Conservation (phyloP, 2,329 filamentous ascomycete genomes). For the Juglanconis sp. region DNA sequence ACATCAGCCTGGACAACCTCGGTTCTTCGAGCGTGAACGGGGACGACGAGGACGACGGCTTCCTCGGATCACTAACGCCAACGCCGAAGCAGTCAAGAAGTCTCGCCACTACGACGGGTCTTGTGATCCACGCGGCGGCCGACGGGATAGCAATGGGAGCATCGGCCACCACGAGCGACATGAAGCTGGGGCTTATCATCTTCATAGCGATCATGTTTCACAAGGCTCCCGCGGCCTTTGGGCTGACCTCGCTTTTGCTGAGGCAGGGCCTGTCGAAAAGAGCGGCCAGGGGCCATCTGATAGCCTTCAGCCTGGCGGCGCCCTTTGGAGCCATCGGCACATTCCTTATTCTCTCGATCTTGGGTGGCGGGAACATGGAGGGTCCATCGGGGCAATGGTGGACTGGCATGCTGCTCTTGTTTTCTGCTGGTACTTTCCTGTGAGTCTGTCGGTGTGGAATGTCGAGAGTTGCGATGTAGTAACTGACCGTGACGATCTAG, state of each 20-base stretch:
- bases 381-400: constrained; percentile 73
- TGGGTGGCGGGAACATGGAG: constrained; percentile 59
- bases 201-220: constrained; percentile 97
- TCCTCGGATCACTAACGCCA: constrained; percentile 56
- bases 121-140: constrained; percentile 94
- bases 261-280: constrained; percentile 90
- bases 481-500: constrained; percentile 40
- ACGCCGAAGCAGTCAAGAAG: constrained; percentile 58
- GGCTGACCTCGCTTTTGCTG: constrained; percentile 82
- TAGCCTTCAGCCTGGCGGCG: constrained; percentile 88
- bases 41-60: constrained; percentile 51
- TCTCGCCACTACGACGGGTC: constrained; percentile 81
- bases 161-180: constrained; percentile 71
- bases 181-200: constrained; percentile 81
- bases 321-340: constrained; percentile 82
- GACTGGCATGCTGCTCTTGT: constrained; percentile 90
- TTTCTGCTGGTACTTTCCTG: constrained; percentile 94
- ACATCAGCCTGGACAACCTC: constrained; percentile 85
- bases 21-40: constrained; percentile 35
- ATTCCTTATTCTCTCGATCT: constrained; percentile 72
- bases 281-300: constrained; percentile 76
- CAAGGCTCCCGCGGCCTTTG: constrained; percentile 94
- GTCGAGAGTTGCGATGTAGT: neutral
- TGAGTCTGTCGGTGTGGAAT: constrained; percentile 47
- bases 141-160: constrained; percentile 96